These are phyloP conservation scores for Cercospora zeina DNA, from an alignment of 2,329 filamentous ascomycete species.

Conservation along the genomic window DNA sequence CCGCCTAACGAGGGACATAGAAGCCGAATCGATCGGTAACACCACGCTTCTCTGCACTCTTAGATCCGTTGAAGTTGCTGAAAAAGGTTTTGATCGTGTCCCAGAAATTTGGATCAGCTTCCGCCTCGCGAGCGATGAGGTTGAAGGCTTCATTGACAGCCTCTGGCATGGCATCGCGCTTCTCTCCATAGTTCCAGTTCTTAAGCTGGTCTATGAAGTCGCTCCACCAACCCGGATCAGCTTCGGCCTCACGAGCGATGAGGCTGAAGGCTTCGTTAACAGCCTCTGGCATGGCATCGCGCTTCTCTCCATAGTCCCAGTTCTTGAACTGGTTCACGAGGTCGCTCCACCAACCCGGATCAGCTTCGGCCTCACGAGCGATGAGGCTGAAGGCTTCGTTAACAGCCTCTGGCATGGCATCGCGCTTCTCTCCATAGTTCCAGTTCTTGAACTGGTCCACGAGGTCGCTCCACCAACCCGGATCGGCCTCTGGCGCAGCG, in stretches of 20 bases:
- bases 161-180: not conserved
- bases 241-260: not conserved
- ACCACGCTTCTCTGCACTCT: not conserved
- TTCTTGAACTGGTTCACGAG: too few relatives aligned
- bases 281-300: not conserved
- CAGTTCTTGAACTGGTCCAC: too few relatives aligned
- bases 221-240: not conserved
- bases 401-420: not conserved
- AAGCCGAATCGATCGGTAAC: too few relatives aligned
- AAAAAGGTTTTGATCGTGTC: not conserved
- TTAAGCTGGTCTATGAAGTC: not conserved
- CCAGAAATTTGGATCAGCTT: not conserved
- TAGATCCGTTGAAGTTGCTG: not conserved
- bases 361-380: not conserved
- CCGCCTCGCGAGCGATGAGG: not conserved
- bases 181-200: not conserved
- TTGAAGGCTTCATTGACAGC: not conserved
- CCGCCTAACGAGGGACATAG: too few relatives aligned
- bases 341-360: not conserved
- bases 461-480: not conserved
- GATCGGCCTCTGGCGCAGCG: too few relatives aligned
- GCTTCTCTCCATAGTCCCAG: not conserved
- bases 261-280: not conserved
- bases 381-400: not conserved
- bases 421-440: not conserved